These are phyloP conservation scores for Cylindricascospora bacillispora DNA, from an alignment of 1,139 yeast genomes.

Conservation along the genomic window DNA sequence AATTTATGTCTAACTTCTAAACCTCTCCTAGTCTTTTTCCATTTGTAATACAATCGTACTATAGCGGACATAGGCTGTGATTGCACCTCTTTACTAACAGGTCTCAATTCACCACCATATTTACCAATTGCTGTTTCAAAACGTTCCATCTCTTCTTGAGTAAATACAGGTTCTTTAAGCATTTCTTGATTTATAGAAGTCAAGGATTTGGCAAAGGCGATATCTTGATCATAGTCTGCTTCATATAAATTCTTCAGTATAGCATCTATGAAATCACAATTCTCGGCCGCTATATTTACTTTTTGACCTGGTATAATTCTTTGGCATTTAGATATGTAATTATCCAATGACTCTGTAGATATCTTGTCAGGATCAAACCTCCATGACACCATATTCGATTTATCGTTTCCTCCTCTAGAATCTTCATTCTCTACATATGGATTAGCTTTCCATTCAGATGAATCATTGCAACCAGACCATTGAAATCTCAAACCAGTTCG, in stretches of 20 bases:
- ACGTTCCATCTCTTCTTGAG: slow-evolving; percentile 44
- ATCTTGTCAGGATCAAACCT: slow-evolving; percentile 31
- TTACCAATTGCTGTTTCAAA: slow-evolving; percentile 69
- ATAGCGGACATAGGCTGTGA: slow-evolving; percentile 64
- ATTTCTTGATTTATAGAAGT: slow-evolving; percentile 40
- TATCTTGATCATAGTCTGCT: slow-evolving; percentile 35
- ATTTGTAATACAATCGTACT: slow-evolving; percentile 73
- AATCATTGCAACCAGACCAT: slow-evolving; percentile 17
- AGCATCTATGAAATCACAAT: slow-evolving; percentile 75
- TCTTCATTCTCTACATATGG: slow-evolving; percentile 8
- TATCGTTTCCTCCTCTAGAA: neutral
- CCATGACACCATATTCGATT: slow-evolving; percentile 45
- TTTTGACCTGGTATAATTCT: slow-evolving; percentile 41
- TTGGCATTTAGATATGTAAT: slow-evolving; percentile 41
- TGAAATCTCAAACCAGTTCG: slow-evolving; percentile 21
- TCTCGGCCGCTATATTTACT: slow-evolving; percentile 35
- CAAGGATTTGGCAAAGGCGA: slow-evolving; percentile 32
- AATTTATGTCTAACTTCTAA: slow-evolving; percentile 57
- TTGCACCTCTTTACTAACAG: slow-evolving; percentile 54
- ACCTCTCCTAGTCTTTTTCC: slow-evolving; percentile 82
- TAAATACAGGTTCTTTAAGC: slow-evolving; percentile 65
- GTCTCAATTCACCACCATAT: slow-evolving; percentile 71
- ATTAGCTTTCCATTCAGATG: slow-evolving; percentile 5
- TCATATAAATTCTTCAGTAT: slow-evolving; percentile 44
- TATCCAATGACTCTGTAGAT: slow-evolving; percentile 31